Evolutionary conservation across 1,284 basidiomycete genomes (phyloP).

Genomic region (Cutaneotrichosporon sp.): DNA sequence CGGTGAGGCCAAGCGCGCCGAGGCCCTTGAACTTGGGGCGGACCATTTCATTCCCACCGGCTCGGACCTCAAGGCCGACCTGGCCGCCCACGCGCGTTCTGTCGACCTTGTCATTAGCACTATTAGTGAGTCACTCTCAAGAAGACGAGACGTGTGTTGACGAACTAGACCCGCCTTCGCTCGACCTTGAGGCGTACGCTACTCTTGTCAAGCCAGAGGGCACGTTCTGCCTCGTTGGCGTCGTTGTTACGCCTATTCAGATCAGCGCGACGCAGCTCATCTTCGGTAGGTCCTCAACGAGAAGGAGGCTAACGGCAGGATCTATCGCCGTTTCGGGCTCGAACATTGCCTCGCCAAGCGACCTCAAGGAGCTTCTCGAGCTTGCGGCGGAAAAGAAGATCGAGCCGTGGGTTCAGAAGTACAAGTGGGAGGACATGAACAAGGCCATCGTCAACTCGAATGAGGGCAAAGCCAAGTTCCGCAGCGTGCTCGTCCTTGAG

Average conservation of each 20-base stretch:
- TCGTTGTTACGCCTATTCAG: constrained; percentile 37
- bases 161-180: constrained; percentile 5
- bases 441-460: constrained; percentile 52
- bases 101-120: constrained; percentile 55
- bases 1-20: constrained; percentile 54
- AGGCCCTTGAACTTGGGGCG: constrained; percentile 57
- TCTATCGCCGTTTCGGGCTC: constrained; percentile 27
- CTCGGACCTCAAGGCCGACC: constrained; percentile 31
- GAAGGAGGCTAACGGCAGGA: neutral
- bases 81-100: constrained; percentile 38
- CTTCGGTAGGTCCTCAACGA: neutral
- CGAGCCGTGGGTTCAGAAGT: constrained; percentile 39
- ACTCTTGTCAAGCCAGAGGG: constrained; percentile 50
- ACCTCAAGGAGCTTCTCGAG: constrained; percentile 49
- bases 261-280: constrained; percentile 33
- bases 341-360: constrained; percentile 49
- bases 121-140: constrained; percentile 36
- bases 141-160: neutral
- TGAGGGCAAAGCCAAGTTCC: constrained; percentile 52
- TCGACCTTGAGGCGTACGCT: constrained; percentile 46
- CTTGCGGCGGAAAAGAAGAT: constrained; percentile 42
- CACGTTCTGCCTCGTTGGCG: constrained; percentile 49
- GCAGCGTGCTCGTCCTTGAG: constrained; percentile 52
- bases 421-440: constrained; percentile 53
- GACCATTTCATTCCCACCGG: constrained; percentile 48